A percentile compares a stretch with the other conserved stretches of the same genome.
Evolutionary conservation across 1,284 basidiomycete genomes (phyloP).

Genomic region (Apiotrichum sp.): DNA sequence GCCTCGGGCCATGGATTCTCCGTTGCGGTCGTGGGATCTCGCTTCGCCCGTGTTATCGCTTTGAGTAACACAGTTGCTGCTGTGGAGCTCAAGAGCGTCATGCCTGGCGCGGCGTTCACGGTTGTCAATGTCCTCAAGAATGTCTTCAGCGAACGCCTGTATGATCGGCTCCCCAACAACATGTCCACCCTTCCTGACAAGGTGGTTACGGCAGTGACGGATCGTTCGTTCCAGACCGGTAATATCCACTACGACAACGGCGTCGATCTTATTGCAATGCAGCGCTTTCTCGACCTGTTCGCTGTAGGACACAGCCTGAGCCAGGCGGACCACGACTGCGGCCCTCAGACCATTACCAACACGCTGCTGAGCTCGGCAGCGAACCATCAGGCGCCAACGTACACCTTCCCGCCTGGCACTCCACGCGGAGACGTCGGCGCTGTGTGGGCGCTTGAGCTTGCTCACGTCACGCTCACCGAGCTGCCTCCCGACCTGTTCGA

Average conservation of each 20-base stretch:
- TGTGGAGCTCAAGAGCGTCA: neutral
- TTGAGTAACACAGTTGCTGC: neutral
- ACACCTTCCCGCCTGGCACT: neutral
- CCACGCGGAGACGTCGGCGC: neutral
- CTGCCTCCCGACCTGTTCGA: neutral
- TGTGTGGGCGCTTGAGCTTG: neutral
- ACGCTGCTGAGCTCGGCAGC: neutral
- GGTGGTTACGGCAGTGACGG: neutral
- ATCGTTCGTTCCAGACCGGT: too few species aligned
- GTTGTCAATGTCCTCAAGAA: neutral
- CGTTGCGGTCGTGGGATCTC: neutral
- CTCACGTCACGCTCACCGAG: neutral
- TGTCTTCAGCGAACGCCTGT: neutral
- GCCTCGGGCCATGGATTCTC: neutral
- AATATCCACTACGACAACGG: neutral
- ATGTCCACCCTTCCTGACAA: neutral
- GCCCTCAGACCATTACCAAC: neutral
- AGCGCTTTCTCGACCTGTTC: neutral
- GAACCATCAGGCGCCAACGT: neutral
- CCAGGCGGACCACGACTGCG: neutral
- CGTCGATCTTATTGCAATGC: neutral
- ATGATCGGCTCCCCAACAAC: neutral
- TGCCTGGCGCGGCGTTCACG: neutral
- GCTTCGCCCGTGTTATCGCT: neutral
- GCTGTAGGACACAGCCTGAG: neutral